These are phyloP conservation scores for Sporopachydermia cereana DNA, from an alignment of 1,139 yeast species.

Conservation along the genomic window DNA sequence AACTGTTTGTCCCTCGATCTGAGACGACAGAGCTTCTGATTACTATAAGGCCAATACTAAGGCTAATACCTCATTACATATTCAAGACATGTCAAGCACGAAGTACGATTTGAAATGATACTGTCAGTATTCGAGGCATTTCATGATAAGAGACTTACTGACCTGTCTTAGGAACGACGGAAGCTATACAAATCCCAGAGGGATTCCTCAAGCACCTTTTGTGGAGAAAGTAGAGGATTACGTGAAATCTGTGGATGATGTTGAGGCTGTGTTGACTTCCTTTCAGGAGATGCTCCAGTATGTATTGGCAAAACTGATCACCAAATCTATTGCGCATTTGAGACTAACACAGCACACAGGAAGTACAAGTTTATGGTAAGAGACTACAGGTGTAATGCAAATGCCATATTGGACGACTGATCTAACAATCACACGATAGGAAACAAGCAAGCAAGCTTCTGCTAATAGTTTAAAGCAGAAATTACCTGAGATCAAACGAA, in stretches of 20 bases:
- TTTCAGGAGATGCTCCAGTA: slow-evolving; percentile 70
- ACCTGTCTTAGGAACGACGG: slow-evolving; percentile 5
- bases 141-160: too few species aligned
- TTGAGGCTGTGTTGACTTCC: slow-evolving; percentile 51
- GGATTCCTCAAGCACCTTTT: slow-evolving; percentile 95
- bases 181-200: slow-evolving; percentile 59
- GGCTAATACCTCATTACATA: too few species aligned
- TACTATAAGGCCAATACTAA: too few species aligned
- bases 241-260: slow-evolving; percentile 58
- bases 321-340: not conserved
- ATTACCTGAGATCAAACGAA: slow-evolving; percentile 85
- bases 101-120: too few species aligned
- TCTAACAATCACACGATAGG: slow-evolving; percentile 36
- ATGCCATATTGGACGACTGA: slow-evolving; percentile 18
- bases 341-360: slow-evolving; percentile 10
- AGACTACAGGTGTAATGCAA: too few species aligned
- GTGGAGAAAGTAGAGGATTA: slow-evolving; percentile 73
- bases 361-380: slow-evolving; percentile 65
- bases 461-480: slow-evolving; percentile 55
- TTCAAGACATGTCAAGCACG: too few species aligned
- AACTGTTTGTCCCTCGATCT: too few species aligned
- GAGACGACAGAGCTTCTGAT: too few species aligned
- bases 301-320: too few species aligned
- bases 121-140: too few species aligned
- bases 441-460: slow-evolving; percentile 55